These are phyloP conservation scores for Apiospora malaysiana DNA, from an alignment of 2,329 filamentous ascomycete species.

Conservation along the genomic window DNA sequence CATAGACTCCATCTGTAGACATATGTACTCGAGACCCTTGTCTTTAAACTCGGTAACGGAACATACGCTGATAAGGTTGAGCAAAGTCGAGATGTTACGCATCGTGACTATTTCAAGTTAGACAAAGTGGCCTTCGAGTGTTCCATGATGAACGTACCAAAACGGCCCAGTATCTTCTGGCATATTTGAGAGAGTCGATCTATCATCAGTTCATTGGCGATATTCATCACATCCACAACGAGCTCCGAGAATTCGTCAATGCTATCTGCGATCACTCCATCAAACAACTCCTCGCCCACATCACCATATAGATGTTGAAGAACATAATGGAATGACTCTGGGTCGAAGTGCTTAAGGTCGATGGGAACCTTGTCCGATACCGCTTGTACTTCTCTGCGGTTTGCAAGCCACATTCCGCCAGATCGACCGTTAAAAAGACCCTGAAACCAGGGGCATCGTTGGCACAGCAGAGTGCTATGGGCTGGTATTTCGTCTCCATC, in stretches of 20 bases:
- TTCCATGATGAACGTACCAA: constrained; percentile 45
- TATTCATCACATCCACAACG: constrained; percentile 87
- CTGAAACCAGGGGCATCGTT: constrained; percentile 90
- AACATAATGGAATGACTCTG: constrained; percentile 77
- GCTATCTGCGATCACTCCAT: constrained; percentile 71
- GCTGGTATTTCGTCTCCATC: constrained; percentile 73
- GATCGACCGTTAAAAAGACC: constrained; percentile 90
- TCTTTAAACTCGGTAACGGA: constrained; percentile 86
- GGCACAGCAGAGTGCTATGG: constrained; percentile 81
- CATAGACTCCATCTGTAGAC: constrained; percentile 88
- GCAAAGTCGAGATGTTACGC: constrained; percentile 82
- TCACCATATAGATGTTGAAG: constrained; percentile 85
- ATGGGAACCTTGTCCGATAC: constrained; percentile 56
- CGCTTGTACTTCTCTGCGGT: constrained; percentile 58
- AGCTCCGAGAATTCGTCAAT: constrained; percentile 87
- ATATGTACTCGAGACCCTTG: constrained; percentile 87
- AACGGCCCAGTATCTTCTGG: constrained; percentile 81
- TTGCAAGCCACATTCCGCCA: constrained; percentile 80
- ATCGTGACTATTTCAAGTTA: constrained; percentile 62
- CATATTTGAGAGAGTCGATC: constrained; percentile 89
- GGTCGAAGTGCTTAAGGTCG: constrained; percentile 81
- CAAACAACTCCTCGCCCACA: constrained; percentile 79
- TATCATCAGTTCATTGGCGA: constrained; percentile 94
- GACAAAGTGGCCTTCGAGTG: neutral
- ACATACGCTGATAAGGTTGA: constrained; percentile 87